These are phyloP conservation scores for Trichosporon coremiiforme DNA, from an alignment of 1,284 basidiomycete species.

Conservation along the genomic window DNA sequence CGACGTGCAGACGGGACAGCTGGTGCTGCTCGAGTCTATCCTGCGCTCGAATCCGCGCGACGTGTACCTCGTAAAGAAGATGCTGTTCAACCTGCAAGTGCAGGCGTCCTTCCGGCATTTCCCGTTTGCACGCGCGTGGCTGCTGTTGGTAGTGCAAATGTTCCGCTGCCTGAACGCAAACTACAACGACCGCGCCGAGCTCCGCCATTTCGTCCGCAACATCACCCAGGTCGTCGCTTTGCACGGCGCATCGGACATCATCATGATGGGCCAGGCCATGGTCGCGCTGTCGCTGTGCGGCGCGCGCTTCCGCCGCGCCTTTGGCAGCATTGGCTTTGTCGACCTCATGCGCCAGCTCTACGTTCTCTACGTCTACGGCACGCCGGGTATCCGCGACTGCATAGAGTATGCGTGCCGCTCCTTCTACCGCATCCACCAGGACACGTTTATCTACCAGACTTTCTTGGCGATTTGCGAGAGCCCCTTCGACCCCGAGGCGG, in stretches of 20 bases:
- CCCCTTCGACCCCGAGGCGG: slow-evolving; percentile 60
- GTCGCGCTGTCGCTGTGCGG: slow-evolving; percentile 70
- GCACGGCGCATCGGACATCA: slow-evolving; percentile 70
- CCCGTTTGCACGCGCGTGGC: slow-evolving; percentile 66
- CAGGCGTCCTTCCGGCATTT: slow-evolving; percentile 39
- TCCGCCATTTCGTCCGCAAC: slow-evolving; percentile 69
- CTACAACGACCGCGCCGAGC: slow-evolving; percentile 71
- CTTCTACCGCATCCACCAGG: slow-evolving; percentile 73
- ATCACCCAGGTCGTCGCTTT: slow-evolving; percentile 67
- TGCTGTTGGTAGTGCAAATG: slow-evolving; percentile 69
- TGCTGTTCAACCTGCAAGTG: slow-evolving; percentile 63
- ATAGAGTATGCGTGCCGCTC: slow-evolving; percentile 72
- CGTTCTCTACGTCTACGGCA: slow-evolving; percentile 67
- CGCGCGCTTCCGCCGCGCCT: slow-evolving; percentile 73
- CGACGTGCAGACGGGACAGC: slow-evolving; percentile 71
- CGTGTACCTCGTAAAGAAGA: slow-evolving; percentile 70
- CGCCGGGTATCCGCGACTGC: slow-evolving; percentile 63
- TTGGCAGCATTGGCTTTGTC: slow-evolving; percentile 70
- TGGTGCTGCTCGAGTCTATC: slow-evolving; percentile 67
- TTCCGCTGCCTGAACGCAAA: slow-evolving; percentile 75
- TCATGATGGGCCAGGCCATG: slow-evolving; percentile 67
- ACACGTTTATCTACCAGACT: slow-evolving; percentile 74
- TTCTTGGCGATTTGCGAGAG: slow-evolving; percentile 65
- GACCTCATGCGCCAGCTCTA: slow-evolving; percentile 71
- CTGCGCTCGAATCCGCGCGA: slow-evolving; percentile 70